Percentiles rank a stretch among this genome's conserved stretches.
These are phyloP conservation scores for Xylariaceae sp. DNA, from an alignment of 2,329 filamentous ascomycete species.

Conservation along the genomic window DNA sequence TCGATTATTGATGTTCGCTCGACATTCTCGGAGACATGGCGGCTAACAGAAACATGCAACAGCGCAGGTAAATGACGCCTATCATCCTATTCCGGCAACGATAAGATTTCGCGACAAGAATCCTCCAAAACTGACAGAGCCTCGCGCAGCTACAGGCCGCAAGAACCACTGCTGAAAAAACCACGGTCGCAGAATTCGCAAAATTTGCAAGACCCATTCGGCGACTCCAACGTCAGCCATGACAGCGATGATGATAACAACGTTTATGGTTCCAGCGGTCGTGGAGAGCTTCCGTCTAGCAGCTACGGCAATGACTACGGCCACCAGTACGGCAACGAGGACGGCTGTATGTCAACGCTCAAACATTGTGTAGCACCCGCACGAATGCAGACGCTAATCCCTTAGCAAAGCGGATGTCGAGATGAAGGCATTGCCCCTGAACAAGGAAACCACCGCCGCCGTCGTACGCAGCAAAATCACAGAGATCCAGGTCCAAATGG, in stretches of 20 bases:
- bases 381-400: slow-evolving; percentile 2
- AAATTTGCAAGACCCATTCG: slow-evolving; percentile 61
- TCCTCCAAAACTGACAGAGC: slow-evolving; percentile 31
- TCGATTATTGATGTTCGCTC: slow-evolving; percentile 3
- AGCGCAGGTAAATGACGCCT: slow-evolving; percentile 54
- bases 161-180: slow-evolving; percentile 62
- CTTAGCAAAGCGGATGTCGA: slow-evolving; percentile 53
- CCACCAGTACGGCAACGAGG: too few species aligned
- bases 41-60: slow-evolving; percentile 40
- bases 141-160: slow-evolving; percentile 50
- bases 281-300: slow-evolving; percentile 18
- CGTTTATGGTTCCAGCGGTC: slow-evolving; percentile 18
- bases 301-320: slow-evolving; percentile 33
- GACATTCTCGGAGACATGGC: too few species aligned
- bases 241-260: slow-evolving; percentile 38
- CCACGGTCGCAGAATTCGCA: too few species aligned
- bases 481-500: slow-evolving; percentile 51
- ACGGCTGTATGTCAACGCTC: too few species aligned
- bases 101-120: slow-evolving; percentile 9
- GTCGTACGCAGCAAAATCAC: slow-evolving; percentile 75
- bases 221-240: slow-evolving; percentile 46
- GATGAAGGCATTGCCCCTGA: slow-evolving; percentile 64
- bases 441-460: slow-evolving; percentile 45
- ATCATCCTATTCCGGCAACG: slow-evolving; percentile 6
- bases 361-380: too few species aligned